Evolutionary conservation across 2,329 filamentous ascomycete species (phyloP).

Genomic region (Colletotrichum costaricense): DNA sequence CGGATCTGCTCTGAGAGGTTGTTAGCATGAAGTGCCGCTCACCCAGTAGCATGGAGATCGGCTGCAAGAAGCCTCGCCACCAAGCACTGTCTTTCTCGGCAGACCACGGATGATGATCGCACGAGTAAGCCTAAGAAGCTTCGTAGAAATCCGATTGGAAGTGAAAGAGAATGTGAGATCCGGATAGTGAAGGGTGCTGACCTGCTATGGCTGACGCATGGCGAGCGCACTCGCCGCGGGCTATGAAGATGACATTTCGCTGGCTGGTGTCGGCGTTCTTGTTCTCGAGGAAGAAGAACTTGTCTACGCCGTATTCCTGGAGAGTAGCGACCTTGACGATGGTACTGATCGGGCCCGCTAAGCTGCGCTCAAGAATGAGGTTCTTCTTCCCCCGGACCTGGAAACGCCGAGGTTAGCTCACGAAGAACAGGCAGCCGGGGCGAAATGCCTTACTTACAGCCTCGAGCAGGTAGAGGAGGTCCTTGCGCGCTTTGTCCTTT

Average conservation of each 20-base stretch:
- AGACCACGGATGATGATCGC: not conserved
- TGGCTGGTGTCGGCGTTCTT: conserved; percentile 94
- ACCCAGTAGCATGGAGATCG: conserved; percentile 31
- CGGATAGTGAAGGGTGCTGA: conserved; percentile 58
- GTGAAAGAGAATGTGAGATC: not conserved
- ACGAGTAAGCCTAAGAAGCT: not conserved
- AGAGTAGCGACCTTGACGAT: conserved; percentile 96
- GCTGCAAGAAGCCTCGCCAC: conserved; percentile 54
- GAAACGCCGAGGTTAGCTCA: conserved; percentile 14
- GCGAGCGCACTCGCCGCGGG: conserved; percentile 87
- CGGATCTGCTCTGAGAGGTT: conserved; percentile 82
- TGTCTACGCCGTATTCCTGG: conserved; percentile 97
- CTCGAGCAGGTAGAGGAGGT: conserved; percentile 91
- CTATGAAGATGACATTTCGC: conserved; percentile 94
- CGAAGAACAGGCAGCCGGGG: conserved; percentile 1
- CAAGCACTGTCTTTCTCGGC: conserved; percentile 47
- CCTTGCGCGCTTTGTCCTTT: conserved; percentile 84
- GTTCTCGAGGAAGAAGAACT: conserved; percentile 97
- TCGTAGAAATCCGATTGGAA: not conserved
- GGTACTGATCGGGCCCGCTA: conserved; percentile 89
- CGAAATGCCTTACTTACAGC: conserved; percentile 75
- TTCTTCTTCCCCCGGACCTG: conserved; percentile 99
- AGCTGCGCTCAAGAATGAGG: conserved; percentile 88
- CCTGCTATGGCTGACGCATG: conserved; percentile 89
- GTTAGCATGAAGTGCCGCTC: conserved; percentile 52